A percentile compares a stretch with the other conserved stretches of the same genome.
phyloP scores from a whole-genome alignment of 2,329 filamentous ascomycete genomes.

The Nemania diffusa region DNA sequence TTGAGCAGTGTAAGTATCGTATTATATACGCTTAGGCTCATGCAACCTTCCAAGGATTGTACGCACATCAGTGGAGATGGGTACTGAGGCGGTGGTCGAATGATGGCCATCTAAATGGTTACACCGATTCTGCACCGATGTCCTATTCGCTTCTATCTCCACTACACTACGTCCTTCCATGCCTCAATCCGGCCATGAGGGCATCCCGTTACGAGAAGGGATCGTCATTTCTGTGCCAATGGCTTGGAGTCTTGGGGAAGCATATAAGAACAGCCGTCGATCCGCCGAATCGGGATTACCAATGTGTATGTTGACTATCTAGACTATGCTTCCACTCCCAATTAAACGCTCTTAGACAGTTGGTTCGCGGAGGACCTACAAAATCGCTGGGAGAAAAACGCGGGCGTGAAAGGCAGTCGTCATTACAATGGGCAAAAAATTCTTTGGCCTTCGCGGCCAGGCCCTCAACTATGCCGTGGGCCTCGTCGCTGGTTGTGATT shows the following conservation, averaged over 20 bases:
- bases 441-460: slow-evolving; percentile 73
- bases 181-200: background rate
- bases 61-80: slow-evolving; percentile 27
- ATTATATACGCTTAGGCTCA: slow-evolving; percentile 20
- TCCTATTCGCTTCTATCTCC: slow-evolving; percentile 19
- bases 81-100: slow-evolving; percentile 22
- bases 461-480: slow-evolving; percentile 75
- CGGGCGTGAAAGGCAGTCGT: slow-evolving; percentile 15
- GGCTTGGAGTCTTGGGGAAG: background rate
- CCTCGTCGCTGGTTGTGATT: slow-evolving; percentile 77
- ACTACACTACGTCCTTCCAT: slow-evolving; percentile 19
- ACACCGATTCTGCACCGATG: slow-evolving; percentile 27
- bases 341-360: background rate
- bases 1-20: background rate
- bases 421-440: slow-evolving; percentile 52
- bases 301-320: background rate
- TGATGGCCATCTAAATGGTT: slow-evolving; percentile 21
- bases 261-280: slow-evolving; percentile 20
- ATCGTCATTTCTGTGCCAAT: slow-evolving; percentile 12
- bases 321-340: slow-evolving; percentile 10
- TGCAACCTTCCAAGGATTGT: slow-evolving; percentile 24
- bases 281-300: slow-evolving; percentile 12
- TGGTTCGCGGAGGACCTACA: background rate
- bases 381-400: background rate
- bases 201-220: slow-evolving; percentile 14